Evolutionary conservation across 345 rosid genomes (phyloP).

Genomic region (Camelina hispida): DNA sequence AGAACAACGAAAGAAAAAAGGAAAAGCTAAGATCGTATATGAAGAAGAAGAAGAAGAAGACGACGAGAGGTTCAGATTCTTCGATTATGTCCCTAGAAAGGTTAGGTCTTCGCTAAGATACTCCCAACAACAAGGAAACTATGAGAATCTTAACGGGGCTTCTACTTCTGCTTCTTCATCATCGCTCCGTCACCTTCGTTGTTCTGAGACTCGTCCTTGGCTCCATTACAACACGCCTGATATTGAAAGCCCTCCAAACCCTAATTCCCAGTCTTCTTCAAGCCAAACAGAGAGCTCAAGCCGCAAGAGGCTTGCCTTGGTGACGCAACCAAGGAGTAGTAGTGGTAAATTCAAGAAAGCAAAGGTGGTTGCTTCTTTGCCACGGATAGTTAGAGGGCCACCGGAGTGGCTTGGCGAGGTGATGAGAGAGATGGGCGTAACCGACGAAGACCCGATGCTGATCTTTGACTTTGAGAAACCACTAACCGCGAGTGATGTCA

Average conservation of each 20-base stretch:
- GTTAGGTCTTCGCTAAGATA: neutral
- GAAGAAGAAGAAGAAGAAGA: neutral
- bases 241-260: neutral
- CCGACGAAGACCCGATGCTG: neutral
- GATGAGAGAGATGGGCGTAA: neutral
- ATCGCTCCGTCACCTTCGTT: neutral
- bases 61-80: neutral
- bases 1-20: too few species aligned
- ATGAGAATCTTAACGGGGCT: slow-evolving; percentile 5
- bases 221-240: neutral
- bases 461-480: slow-evolving; percentile 19
- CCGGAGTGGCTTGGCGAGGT: neutral
- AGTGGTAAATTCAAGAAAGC: slow-evolving; percentile 14
- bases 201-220: neutral
- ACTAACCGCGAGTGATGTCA: neutral
- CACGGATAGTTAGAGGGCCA: neutral
- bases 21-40: too few species aligned
- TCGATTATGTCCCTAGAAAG: neutral
- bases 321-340: neutral
- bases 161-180: slow-evolving; percentile 16
- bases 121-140: neutral
- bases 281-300: neutral
- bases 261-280: neutral
- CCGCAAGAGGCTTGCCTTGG: slow-evolving; percentile 3
- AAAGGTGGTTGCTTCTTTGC: slow-evolving; percentile 11